Conservation (phyloP, 768 basidiomycete genomes). For the Chalciporus sphaerocephalus region DNA sequence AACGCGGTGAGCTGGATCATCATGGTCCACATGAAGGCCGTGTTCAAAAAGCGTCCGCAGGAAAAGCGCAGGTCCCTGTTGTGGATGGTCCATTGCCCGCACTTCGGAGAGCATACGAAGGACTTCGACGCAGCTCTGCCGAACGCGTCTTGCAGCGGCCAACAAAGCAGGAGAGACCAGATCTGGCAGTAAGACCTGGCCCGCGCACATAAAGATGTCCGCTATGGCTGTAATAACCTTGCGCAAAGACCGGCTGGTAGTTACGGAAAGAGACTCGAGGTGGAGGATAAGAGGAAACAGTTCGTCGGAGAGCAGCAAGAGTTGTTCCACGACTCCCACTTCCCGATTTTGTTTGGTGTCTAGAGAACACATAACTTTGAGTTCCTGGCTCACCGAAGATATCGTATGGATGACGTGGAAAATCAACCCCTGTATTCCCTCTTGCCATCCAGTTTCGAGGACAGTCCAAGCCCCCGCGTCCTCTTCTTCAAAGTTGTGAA, state of each 20-base stretch:
- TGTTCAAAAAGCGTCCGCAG: constrained; percentile 55
- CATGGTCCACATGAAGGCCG: constrained; percentile 34
- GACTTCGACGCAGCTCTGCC: constrained; percentile 50
- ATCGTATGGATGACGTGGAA: constrained; percentile 54
- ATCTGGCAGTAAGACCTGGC: constrained; percentile 40
- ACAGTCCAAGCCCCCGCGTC: constrained; percentile 53
- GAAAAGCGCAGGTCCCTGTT: constrained; percentile 45
- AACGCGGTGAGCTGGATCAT: constrained; percentile 56
- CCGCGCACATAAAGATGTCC: constrained; percentile 55
- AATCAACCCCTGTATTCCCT: constrained; percentile 52
- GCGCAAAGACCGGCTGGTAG: constrained; percentile 49
- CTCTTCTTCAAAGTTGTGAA: constrained; percentile 46
- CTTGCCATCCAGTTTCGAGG: constrained; percentile 57
- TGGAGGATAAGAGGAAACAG: constrained; percentile 47
- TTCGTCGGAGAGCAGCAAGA: constrained; percentile 54
- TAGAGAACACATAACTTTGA: constrained; percentile 50
- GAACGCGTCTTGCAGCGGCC: constrained; percentile 35
- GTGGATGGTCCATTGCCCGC: constrained; percentile 32
- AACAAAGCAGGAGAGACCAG: constrained; percentile 26
- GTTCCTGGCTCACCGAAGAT: constrained; percentile 46
- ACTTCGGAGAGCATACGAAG: constrained; percentile 36
- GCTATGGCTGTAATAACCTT: constrained; percentile 41
- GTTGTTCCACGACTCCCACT: constrained; percentile 45
- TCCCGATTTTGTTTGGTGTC: constrained; percentile 33
- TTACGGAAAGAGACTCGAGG: constrained; percentile 44